These are phyloP conservation scores for Thielaviopsis euricoi DNA, from an alignment of 2,329 filamentous ascomycete genomes.

Conservation along the genomic window DNA sequence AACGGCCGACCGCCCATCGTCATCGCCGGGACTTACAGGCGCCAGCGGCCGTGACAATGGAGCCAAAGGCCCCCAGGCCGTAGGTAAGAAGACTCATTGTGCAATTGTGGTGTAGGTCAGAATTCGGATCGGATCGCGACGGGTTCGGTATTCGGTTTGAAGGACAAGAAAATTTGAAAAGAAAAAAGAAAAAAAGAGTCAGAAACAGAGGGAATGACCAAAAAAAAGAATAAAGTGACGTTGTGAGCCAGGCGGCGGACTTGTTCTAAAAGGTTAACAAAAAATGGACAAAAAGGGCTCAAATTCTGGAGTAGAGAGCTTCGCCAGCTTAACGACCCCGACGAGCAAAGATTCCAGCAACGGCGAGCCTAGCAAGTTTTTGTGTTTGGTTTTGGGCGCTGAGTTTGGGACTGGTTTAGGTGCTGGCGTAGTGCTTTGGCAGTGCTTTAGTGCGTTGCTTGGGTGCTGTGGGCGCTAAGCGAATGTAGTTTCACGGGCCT, in stretches of 20 bases:
- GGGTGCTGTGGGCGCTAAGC: no score
- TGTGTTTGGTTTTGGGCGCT: no score
- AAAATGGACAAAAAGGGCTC: background rate
- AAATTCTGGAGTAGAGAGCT: background rate
- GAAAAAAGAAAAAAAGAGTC: background rate
- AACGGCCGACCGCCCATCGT: background rate
- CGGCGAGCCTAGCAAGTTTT: no score
- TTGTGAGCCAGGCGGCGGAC: background rate
- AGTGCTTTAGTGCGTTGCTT: background rate
- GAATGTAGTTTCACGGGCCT: background rate
- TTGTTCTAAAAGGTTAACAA: background rate
- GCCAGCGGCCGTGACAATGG: conserved; percentile 57
- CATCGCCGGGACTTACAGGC: conserved; percentile 44
- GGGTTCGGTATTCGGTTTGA: background rate
- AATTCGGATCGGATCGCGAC: background rate
- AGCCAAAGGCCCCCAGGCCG: conserved; percentile 49
- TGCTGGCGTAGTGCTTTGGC: background rate
- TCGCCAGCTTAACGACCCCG: background rate
- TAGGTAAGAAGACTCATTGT: conserved; percentile 57
- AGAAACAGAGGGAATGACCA: background rate
- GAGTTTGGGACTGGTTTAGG: background rate
- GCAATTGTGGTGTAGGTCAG: conserved; percentile 10
- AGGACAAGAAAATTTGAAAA: background rate
- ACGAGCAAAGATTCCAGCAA: background rate
- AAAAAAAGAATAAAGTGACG: background rate